Percentiles rank a stretch among this genome's conserved stretches.
Conservation (phyloP, 169 alveolate genomes). For the Plasmodium fragile region DNA sequence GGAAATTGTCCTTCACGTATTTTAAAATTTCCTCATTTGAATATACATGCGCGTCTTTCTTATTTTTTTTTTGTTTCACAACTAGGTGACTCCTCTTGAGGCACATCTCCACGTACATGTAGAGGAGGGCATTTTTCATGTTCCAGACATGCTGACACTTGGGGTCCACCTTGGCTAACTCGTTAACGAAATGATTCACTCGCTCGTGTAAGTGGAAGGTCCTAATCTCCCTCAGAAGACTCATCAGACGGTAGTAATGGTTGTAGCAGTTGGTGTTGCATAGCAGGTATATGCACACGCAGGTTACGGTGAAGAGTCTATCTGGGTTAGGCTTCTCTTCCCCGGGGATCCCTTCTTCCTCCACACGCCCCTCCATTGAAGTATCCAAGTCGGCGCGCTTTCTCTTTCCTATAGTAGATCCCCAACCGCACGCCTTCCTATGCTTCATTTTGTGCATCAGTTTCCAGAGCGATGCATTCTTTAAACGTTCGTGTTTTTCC, state of each 20-base stretch:
- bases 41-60: not conserved
- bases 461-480: not conserved
- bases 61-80: not conserved
- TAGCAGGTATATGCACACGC: slow-evolving; percentile 39
- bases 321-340: not conserved
- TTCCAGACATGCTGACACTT: slow-evolving; percentile 57
- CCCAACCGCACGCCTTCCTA: not conserved
- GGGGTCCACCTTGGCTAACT: slow-evolving; percentile 42
- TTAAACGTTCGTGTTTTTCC: not conserved
- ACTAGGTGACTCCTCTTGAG: not conserved
- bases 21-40: not conserved
- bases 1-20: slow-evolving; percentile 18
- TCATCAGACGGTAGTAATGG: slow-evolving; percentile 12
- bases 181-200: slow-evolving; percentile 19
- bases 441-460: not conserved
- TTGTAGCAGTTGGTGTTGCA: slow-evolving; percentile 48
- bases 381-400: not conserved
- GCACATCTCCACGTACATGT: slow-evolving; percentile 19
- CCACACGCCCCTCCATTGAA: not conserved
- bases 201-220: not conserved
- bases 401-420: not conserved
- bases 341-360: not conserved
- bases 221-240: not conserved
- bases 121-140: slow-evolving; percentile 29
- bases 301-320: slow-evolving; percentile 18